Base-by-base conservation (phyloP, 2,329 filamentous ascomycete species). In the Sclerotiophoma versabilis region DNA sequence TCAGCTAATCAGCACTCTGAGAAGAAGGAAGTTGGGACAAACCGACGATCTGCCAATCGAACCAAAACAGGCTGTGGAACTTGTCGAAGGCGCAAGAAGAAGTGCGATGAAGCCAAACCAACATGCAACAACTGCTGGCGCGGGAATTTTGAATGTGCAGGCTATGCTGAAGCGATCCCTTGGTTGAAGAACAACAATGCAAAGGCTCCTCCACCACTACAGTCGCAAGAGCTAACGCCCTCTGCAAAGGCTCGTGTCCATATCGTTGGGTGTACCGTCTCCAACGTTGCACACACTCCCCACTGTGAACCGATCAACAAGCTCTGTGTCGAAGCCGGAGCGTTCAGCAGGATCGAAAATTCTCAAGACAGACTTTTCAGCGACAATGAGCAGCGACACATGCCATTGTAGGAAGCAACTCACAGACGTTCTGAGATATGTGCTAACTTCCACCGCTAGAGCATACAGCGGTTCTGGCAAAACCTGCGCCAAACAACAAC, bases 41-140 rank as follows among this genome's bases (percentile, higher is more conserved):
- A 75, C 47, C 63, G 74, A 62, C 90, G 91, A 69, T 98, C 97
- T 70, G 96, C 92, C 77, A 96, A 97, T 75, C 84, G 93, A 56
- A 97, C 93, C n/a, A 98, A 98, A 78, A 97, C 93, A 7, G 92
- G 93, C 29, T 97, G 93, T 74, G 86, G 96, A 76, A 97, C 93
- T 5, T 97, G 93, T n/a, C n/a, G 93, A 55, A 86, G 86, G 71
- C 84, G 93, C 54, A 98, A 98, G n/a, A n/a, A n/a, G n/a, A n/a
- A n/a, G n/a, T n/a, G n/a, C n/a, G n/a, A n/a, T n/a, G n/a, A n/a
- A n/a, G n/a, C n/a, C n/a, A n/a, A n/a, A n/a, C n/a, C n/a, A n/a
- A n/a, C n/a, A n/a, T n/a, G n/a, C n/a, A n/a, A n/a, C n/a, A n/a
- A n/a, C n/a, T n/a, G n/a, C n/a, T n/a, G n/a, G n/a, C n/a, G n/a